Base-by-base conservation (phyloP, 257 asterid species). In the Ehretia macrophylla region DNA sequence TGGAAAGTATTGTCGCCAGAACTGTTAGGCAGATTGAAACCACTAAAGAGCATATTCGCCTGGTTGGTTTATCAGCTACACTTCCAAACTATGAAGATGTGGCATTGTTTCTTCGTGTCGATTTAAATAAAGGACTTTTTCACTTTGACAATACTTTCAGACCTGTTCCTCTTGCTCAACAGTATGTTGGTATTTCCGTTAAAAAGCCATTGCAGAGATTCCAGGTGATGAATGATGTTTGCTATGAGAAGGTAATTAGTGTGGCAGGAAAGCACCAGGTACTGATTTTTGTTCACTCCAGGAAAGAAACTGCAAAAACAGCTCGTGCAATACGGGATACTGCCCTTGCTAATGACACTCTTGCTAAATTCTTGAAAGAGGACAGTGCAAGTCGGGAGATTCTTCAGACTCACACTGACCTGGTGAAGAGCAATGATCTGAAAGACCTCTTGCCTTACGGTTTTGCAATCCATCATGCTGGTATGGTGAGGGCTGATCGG, bases 401-500 rank as follows among this genome's bases (percentile, higher is more conserved):
- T 64, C 73, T 76, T 12, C 78, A 72, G 67, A 64, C 70, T 27
- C 78, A 76, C 20, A 72, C 69, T 4, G 81, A 76, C 60, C 75
- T 76, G 59, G 81, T 76, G 22, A 76, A 76, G 60, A 76, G 81
- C 73, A 76, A 76, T 57, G 81, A 76, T 57, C 75, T 76, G 14
- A 76, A 76, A 61, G 78, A 76, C 56, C 68, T 76, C 32, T 56
- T 76, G 45, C 78, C 81, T 11, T 76, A 72, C 58, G 81, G 81
- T 10, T 76, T 76, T 72, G 81, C 81, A 6, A 66, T 76, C 62
- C 81, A 76, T 51, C 73, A 76, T 76, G 81, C 81, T 1, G 81
- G 81, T 57, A 17, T 76, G 78, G 78, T 68, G 55, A 72, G 81
- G 45, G 74, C 78, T 17, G 81, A 76, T 37, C 72, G 81, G 40